Evolutionary conservation across 305 asterid species (phyloP).

Genomic region (Ruellia speciosa): DNA sequence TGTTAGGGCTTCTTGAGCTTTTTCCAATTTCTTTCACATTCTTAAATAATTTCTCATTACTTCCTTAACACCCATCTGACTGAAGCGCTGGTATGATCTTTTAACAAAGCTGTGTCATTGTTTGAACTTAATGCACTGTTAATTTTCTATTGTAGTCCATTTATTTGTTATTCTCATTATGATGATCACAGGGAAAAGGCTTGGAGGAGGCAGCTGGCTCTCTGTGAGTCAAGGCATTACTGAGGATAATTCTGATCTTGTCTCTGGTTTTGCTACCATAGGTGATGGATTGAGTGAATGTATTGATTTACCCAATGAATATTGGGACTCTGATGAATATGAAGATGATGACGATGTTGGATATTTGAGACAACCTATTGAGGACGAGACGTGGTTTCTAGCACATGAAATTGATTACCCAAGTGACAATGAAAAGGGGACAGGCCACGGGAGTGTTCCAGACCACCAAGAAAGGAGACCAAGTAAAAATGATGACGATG

Average conservation of each 20-base stretch:
- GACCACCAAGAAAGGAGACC: conserved; percentile 68
- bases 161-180: conserved; percentile 24
- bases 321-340: conserved; percentile 97
- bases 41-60: background rate
- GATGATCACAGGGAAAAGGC: conserved; percentile 59
- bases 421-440: conserved; percentile 89
- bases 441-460: conserved; percentile 70
- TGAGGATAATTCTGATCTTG: conserved; percentile 91
- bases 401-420: conserved; percentile 99
- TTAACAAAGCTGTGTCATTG: conserved; percentile 7
- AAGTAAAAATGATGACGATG: conserved; percentile 74
- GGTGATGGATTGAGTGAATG: conserved; percentile 91
- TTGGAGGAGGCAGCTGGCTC: conserved; percentile 86
- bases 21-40: background rate
- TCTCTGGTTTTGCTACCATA: conserved; percentile 93
- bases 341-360: conserved; percentile 98
- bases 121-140: background rate
- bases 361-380: conserved; percentile 93
- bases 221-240: conserved; percentile 96
- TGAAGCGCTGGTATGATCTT: conserved; percentile 4
- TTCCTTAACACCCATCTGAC: background rate
- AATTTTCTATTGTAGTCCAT: background rate
- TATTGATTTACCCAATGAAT: conserved; percentile 83
- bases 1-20: background rate
- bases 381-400: conserved; percentile 94